Evolutionary conservation across 2,329 filamentous ascomycete genomes (phyloP).

Genomic region (Gyromitra esculenta): DNA sequence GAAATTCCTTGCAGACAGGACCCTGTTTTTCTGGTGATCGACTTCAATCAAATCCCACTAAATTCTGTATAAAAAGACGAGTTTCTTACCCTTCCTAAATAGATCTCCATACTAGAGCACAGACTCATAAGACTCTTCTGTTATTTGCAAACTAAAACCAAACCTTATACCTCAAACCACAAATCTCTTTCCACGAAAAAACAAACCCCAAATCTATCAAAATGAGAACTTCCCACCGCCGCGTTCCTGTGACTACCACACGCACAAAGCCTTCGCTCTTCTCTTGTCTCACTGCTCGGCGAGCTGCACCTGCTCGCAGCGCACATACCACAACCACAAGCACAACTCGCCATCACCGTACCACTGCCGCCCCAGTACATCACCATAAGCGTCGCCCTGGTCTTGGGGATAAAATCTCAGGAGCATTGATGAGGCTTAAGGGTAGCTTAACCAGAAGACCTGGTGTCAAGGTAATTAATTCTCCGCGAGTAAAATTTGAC

Average conservation of each 20-base stretch:
- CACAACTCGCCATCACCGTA: slow-evolving; percentile 57
- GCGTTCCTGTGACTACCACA: slow-evolving; percentile 55
- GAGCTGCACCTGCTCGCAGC: slow-evolving; percentile 56
- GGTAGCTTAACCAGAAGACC: slow-evolving; percentile 75
- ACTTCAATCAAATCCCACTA: background rate
- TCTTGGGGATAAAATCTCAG: slow-evolving; percentile 80
- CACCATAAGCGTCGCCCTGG: slow-evolving; percentile 75
- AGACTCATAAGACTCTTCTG: background rate
- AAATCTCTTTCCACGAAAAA: background rate
- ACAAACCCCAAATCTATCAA: slow-evolving; percentile 14
- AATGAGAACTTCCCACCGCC: slow-evolving; percentile 41
- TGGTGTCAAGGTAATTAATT: slow-evolving; percentile 70
- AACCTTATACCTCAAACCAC: background rate
- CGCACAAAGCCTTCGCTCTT: slow-evolving; percentile 66
- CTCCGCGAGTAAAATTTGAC: slow-evolving; percentile 56
- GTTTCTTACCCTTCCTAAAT: background rate
- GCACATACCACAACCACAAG: slow-evolving; percentile 62
- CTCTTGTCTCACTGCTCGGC: slow-evolving; percentile 65
- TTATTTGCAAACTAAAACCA: background rate
- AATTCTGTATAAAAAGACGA: slow-evolving; percentile 34
- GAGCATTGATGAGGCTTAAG: slow-evolving; percentile 77
- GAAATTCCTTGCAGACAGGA: slow-evolving; percentile 23
- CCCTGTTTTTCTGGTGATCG: slow-evolving; percentile 13
- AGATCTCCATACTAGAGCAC: slow-evolving; percentile 3
- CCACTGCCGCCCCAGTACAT: slow-evolving; percentile 63